Percentiles rank a stretch among this genome's conserved stretches.
Evolutionary conservation across 2,329 filamentous ascomycete species (phyloP).

Genomic region (Ceratocystis alfenasii): DNA sequence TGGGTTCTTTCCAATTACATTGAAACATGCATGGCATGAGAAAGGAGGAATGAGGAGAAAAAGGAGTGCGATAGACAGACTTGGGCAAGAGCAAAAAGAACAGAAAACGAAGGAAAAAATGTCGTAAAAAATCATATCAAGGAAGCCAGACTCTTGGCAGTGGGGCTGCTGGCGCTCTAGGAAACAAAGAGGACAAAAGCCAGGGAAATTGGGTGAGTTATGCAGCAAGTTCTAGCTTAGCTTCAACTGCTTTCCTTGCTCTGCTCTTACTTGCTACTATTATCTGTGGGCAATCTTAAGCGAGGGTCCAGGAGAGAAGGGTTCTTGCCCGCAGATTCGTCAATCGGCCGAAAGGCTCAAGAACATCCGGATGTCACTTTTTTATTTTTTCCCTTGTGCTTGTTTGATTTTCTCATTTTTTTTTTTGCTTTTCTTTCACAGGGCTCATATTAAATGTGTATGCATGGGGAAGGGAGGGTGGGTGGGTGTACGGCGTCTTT

Average conservation of each 20-base stretch:
- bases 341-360: not conserved
- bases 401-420: not conserved
- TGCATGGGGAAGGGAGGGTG: not conserved
- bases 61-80: too few relatives aligned
- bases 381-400: not conserved
- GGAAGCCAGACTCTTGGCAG: not conserved
- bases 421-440: not conserved
- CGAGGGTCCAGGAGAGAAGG: not conserved
- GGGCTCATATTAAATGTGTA: not conserved
- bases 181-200: too few relatives aligned
- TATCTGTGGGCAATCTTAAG: not conserved
- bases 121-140: not conserved
- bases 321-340: not conserved
- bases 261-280: not conserved
- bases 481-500: not conserved
- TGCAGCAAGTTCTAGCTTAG: too few relatives aligned
- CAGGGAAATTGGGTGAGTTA: too few relatives aligned
- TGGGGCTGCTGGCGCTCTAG: too few relatives aligned
- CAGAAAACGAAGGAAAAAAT: not conserved
- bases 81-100: not conserved
- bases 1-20: not conserved
- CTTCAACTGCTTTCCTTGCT: too few relatives aligned
- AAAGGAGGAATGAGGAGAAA: too few relatives aligned
- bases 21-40: too few relatives aligned
- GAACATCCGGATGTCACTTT: not conserved